Percentiles rank a stretch among this genome's conserved stretches.
Conservation (phyloP, 495 filamentous ascomycete genomes). For the Poronia punctata region DNA sequence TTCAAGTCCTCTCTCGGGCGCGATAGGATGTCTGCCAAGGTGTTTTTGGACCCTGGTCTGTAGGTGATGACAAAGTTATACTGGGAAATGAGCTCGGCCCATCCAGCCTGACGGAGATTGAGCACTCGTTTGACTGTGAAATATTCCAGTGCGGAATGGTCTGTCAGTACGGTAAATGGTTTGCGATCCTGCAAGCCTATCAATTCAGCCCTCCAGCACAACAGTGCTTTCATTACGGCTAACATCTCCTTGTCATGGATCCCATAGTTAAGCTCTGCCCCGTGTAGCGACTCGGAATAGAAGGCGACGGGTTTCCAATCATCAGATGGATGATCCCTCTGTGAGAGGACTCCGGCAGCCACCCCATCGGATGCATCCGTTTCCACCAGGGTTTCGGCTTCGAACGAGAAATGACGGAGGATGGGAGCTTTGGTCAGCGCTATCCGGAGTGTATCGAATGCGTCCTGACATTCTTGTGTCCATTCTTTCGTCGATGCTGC, state of each 20-base stretch:
- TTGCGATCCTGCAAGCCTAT: neutral
- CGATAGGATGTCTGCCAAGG: neutral
- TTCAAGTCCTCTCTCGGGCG: neutral
- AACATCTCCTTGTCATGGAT: conserved; percentile 2
- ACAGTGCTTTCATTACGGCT: neutral
- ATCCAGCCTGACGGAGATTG: neutral
- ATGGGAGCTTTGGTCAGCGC: neutral
- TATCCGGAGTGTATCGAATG: neutral
- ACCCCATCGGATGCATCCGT: neutral
- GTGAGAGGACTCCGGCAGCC: neutral
- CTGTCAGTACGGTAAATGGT: conserved; percentile 8
- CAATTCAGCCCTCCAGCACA: neutral
- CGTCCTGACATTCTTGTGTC: neutral
- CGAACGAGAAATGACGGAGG: neutral
- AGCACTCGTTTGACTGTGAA: conserved; percentile 1
- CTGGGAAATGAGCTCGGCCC: neutral
- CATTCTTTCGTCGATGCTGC: neutral
- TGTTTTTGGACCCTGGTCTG: neutral
- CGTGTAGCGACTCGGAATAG: neutral
- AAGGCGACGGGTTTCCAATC: neutral
- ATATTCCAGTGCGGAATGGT: neutral
- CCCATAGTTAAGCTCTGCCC: neutral
- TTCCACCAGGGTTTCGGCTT: neutral
- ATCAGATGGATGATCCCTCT: neutral
- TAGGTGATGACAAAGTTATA: conserved; percentile 6